Conservation (phyloP, 2,329 filamentous ascomycete species). For the Phyllosticta capitalensis region DNA sequence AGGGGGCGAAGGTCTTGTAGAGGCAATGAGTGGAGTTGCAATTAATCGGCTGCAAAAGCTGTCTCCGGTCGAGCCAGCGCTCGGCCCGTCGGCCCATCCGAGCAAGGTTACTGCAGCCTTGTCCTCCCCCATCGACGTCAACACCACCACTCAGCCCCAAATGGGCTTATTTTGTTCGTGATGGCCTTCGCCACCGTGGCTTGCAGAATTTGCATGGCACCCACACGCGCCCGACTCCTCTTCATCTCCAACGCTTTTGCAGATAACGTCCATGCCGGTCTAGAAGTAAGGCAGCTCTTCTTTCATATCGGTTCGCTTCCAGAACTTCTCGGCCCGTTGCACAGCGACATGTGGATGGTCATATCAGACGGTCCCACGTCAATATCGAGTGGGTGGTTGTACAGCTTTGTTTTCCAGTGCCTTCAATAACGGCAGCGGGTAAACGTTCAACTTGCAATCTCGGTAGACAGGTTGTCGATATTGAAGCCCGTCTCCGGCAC, state of each 20-base stretch:
- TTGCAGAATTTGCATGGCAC: background rate
- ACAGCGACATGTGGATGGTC: background rate
- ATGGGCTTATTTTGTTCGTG: background rate
- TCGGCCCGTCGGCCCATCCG: constrained; percentile 6
- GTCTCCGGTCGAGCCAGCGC: background rate
- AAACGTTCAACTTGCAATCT: background rate
- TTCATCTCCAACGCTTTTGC: background rate
- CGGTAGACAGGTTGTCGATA: background rate
- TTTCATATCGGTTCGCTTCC: background rate
- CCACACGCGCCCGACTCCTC: background rate
- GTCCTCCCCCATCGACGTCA: background rate
- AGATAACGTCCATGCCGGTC: background rate
- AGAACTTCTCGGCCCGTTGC: background rate
- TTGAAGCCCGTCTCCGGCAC: background rate
- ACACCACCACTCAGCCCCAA: background rate
- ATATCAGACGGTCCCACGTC: background rate
- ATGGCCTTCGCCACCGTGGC: background rate
- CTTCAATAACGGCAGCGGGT: background rate
- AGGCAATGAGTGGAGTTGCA: constrained; percentile 7
- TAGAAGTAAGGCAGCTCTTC: background rate
- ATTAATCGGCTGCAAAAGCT: constrained; percentile 9
- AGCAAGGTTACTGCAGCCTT: background rate
- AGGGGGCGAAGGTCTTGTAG: constrained; percentile 1
- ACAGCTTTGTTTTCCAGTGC: background rate
- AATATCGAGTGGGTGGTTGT: background rate